phyloP scores from a whole-genome alignment of 768 basidiomycete species.

The Amanita pseudoporphyria region DNA sequence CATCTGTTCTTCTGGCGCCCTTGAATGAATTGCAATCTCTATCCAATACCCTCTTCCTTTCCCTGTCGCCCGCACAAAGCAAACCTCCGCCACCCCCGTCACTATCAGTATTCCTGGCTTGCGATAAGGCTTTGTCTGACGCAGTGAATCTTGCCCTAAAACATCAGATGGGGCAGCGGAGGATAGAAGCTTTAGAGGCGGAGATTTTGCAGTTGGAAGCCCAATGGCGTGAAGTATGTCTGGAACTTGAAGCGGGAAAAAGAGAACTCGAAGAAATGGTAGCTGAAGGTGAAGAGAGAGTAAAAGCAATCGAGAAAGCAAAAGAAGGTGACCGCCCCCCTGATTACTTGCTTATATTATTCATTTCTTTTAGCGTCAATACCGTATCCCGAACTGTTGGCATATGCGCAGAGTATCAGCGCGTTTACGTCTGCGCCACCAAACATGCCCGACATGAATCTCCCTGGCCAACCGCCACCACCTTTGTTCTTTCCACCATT shows the following conservation, averaged over 20 bases:
- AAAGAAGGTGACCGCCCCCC: constrained; percentile 45
- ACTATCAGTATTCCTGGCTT: constrained; percentile 46
- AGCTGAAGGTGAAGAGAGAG: constrained; percentile 64
- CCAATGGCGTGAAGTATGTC: constrained; percentile 61
- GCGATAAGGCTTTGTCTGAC: constrained; percentile 54
- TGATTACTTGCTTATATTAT: not conserved
- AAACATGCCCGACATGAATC: constrained; percentile 67
- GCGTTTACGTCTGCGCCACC: constrained; percentile 86
- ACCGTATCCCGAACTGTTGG: constrained; percentile 73
- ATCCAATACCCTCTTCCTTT: constrained; percentile 61
- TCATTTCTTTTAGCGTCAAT: constrained; percentile 45
- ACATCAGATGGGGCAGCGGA: constrained; percentile 70
- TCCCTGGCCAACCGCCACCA: constrained; percentile 65
- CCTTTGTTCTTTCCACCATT: constrained; percentile 86
- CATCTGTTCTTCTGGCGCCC: constrained; percentile 50
- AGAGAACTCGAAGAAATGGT: constrained; percentile 61
- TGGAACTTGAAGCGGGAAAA: constrained; percentile 55
- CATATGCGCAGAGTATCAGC: constrained; percentile 78
- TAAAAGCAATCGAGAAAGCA: constrained; percentile 61
- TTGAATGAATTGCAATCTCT: constrained; percentile 53
- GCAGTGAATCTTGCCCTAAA: constrained; percentile 56
- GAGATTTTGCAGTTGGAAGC: constrained; percentile 63
- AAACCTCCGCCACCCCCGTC: constrained; percentile 57
- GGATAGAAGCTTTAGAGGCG: constrained; percentile 59
- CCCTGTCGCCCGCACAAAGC: constrained; percentile 57